phyloP scores from a whole-genome alignment of 2,329 filamentous ascomycete species.

The Exophiala sp. region DNA sequence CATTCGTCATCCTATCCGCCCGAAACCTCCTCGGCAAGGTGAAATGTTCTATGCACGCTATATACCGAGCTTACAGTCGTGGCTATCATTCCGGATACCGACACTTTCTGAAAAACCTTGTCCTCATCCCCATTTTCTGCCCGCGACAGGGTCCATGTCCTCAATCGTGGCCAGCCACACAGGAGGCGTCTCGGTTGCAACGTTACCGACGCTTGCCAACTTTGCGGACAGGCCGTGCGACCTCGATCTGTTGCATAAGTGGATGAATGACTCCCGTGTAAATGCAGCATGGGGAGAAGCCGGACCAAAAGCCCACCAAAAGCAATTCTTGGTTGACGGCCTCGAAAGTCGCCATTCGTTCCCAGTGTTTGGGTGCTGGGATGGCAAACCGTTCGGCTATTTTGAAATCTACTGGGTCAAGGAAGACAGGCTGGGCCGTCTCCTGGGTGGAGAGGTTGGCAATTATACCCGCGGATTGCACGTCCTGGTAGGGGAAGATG shows the following conservation, averaged over 20 bases:
- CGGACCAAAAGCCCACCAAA: constrained; percentile 54
- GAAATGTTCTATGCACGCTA: constrained; percentile 89
- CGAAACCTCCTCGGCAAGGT: constrained; percentile 84
- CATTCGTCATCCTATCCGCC: constrained; percentile 78
- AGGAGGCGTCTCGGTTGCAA: constrained; percentile 29
- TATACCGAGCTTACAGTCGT: constrained; percentile 75
- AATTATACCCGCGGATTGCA: constrained; percentile 90
- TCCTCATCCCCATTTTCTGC: constrained; percentile 64
- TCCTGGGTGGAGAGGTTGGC: constrained; percentile 61
- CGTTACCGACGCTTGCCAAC: constrained; percentile 35
- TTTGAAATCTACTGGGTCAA: constrained; percentile 99
- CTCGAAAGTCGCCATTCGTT: constrained; percentile 73
- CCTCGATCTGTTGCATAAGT: constrained; percentile 69
- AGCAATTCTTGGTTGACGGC: constrained; percentile 64
- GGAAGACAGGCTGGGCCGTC: constrained; percentile 73
- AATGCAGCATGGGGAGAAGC: constrained; percentile 77
- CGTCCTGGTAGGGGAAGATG: constrained; percentile 85
- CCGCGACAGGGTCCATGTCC: constrained; percentile 39
- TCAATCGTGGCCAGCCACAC: constrained; percentile 26
- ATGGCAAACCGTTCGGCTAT: constrained; percentile 91
- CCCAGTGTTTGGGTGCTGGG: constrained; percentile 89
- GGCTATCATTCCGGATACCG: constrained; percentile 83
- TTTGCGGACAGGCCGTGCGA: constrained; percentile 54
- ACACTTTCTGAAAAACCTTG: constrained; percentile 57
- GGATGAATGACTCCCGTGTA: constrained; percentile 86